Base-by-base conservation (phyloP, 805 yeast genomes). In the Komagataella phaffii region DNA sequence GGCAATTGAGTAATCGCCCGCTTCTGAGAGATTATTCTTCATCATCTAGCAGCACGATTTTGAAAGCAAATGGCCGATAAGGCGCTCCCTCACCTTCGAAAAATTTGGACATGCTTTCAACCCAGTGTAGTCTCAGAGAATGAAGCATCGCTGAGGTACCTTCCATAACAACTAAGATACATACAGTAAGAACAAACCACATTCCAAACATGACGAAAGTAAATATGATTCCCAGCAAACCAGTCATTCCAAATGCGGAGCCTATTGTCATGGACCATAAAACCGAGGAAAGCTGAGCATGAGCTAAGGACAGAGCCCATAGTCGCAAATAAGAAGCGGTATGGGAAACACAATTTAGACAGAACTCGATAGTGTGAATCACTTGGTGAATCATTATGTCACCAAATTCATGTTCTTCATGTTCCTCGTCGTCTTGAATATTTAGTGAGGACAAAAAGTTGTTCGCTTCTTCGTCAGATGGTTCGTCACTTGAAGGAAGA, bases 91-190 rank as follows among this genome's bases (percentile, higher is more conserved):
- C 98, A 65, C 99, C 99, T 63, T 86, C 93, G 62, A 90, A 93
- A 71, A 85, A 95, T 72, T 93, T 93, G 55, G 96, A 88, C 99
- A 93, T 93, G 24, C 96, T 84, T 72, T 93, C 99, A 56, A 93
- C 99, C 99, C 99, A 93, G 67, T 93, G 99, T 63, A 93, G 77
- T 75, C 99, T 87, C 63, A 93, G 77, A n/a, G 97, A 85, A 69
- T 93, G 99, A 63, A 93, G 77, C 99, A 93, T 93, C 43, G 99
- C 99, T 23, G 97, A 88, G 0, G 99, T 93, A 53, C 99, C 99
- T 69, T 93, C 99, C 99, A 93, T 93, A 51, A 86, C 72, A 12
- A 93, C 98, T 62, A 93, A 75, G 59, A 93, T 88, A 61, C 88
- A 85, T 23, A 90, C 91, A 0, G 99, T 91, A 55, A 93, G 73